Evolutionary conservation across 2,329 filamentous ascomycete species (phyloP), one percentile per base, ranked within the genome.

Genomic region (Rugonectria rugulosa): DNA sequence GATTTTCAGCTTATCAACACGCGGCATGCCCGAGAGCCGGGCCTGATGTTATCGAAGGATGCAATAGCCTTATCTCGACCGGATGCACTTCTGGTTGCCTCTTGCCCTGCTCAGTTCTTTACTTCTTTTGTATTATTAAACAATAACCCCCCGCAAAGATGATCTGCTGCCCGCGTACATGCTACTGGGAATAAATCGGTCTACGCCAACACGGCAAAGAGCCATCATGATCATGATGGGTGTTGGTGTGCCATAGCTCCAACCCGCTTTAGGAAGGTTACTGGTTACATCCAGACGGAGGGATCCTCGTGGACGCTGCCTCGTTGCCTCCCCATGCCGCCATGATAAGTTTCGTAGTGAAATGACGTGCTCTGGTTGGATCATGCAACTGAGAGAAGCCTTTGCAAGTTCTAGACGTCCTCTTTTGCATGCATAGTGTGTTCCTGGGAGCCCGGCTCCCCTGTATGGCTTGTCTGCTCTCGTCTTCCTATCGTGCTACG

Each of bases 181-280:
- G 45, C 34, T 36, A 40, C 45, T 48, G 27, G 36, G 27, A 50
- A 26, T 20, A 42, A 38, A 41, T 50, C 37, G 46, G 27, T 42
- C 46, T 37, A 50, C 37, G 37, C 46, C 32, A 15, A 26, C 23
- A 11, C 2, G 36, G 34, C 6, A 37, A n/a, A n/a, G n/a, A n/a
- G n/a, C n/a, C n/a, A n/a, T n/a, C n/a, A n/a, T n/a, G n/a, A n/a
- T n/a, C n/a, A n/a, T n/a, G n/a, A 17, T 38, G 24, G 45, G 29
- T 20, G 23, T 24, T 21, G 45, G 23, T 29, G 34, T 27, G 46
- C 36, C 37, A 43, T 29, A 43, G 29, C 47, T 43, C 47, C 47
- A 51, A 34, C 29, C 47, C 47, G 23, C 19, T 36, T 51, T 51
- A 43, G 47, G 47, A 51, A 51, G 47, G 47, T 51, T 51, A 42